Conservation (phyloP, 441 rosid genomes). For the Metrosideros polymorpha region DNA sequence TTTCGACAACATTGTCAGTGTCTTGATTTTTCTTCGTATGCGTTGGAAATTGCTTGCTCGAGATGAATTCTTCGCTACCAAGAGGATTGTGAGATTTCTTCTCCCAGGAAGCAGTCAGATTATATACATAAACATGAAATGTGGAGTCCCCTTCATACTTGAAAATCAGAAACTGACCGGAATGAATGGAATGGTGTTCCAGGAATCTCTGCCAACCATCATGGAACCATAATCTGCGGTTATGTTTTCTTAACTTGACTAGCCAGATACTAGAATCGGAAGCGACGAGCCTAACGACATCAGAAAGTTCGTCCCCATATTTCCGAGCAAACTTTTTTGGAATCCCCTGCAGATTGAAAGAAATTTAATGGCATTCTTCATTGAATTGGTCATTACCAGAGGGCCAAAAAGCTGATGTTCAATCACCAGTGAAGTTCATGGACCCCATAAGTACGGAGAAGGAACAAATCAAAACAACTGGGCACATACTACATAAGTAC, state of each 20-base stretch:
- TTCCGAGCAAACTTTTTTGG: slow-evolving; percentile 30
- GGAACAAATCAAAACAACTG: not conserved
- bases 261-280: slow-evolving; percentile 27
- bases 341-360: slow-evolving; percentile 19
- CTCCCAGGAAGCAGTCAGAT: not conserved
- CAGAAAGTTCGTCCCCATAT: slow-evolving; percentile 24
- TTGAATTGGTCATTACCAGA: not conserved
- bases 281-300: slow-evolving; percentile 9
- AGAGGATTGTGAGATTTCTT: not conserved
- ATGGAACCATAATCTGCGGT: not conserved
- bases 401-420: not conserved
- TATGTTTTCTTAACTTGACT: slow-evolving; percentile 17
- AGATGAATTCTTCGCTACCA: not conserved
- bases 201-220: not conserved
- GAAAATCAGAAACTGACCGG: not conserved
- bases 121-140: not conserved
- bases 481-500: not conserved
- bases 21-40: not conserved
- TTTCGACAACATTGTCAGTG: not conserved
- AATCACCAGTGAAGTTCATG: not conserved
- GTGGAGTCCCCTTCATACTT: not conserved
- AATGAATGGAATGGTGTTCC: slow-evolving; percentile 2
- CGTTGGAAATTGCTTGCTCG: not conserved
- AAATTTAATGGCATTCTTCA: not conserved
- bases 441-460: not conserved